phyloP scores from a whole-genome alignment of 2,329 filamentous ascomycete species.

The Fulvia fulva region DNA sequence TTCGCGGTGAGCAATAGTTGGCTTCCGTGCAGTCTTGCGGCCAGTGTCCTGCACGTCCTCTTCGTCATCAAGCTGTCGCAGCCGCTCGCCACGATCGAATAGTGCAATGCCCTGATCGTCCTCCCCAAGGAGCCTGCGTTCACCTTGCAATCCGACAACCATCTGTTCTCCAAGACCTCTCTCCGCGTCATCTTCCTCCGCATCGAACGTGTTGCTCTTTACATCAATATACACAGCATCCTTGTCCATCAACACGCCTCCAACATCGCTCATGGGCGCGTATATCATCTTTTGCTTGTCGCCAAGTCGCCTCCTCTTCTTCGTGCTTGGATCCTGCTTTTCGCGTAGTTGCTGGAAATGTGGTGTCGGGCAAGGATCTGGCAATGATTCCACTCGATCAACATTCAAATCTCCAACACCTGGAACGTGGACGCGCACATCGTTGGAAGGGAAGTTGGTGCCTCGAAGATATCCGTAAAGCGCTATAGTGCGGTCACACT shows the following conservation, averaged over 20 bases:
- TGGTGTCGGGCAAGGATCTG: constrained; percentile 93
- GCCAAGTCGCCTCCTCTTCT: constrained; percentile 72
- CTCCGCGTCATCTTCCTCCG: constrained; percentile 61
- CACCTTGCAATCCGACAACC: constrained; percentile 82
- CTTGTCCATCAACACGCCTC: constrained; percentile 91
- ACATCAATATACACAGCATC: constrained; percentile 89
- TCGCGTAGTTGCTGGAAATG: constrained; percentile 82
- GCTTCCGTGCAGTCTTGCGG: constrained; percentile 43
- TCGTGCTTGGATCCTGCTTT: constrained; percentile 73
- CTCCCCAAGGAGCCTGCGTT: constrained; percentile 76
- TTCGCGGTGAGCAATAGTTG: constrained; percentile 47
- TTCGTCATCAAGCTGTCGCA: constrained; percentile 54
- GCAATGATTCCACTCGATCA: constrained; percentile 76
- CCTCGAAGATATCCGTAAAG: constrained; percentile 91
- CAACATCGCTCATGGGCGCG: constrained; percentile 97
- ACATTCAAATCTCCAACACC: constrained; percentile 87
- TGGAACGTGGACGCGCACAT: constrained; percentile 85
- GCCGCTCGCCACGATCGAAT: constrained; percentile 71
- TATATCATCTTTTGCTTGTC: constrained; percentile 97
- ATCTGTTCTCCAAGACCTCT: constrained; percentile 93
- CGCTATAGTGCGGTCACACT: constrained; percentile 85
- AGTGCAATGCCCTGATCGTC: constrained; percentile 78
- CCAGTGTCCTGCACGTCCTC: constrained; percentile 41
- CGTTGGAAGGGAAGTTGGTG: constrained; percentile 84
- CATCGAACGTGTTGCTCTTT: constrained; percentile 67